Evolutionary conservation across 2,329 filamentous ascomycete genomes (phyloP), one percentile per base, ranked within the genome.

Genomic region (Mycosphaerelloides madeirae): DNA sequence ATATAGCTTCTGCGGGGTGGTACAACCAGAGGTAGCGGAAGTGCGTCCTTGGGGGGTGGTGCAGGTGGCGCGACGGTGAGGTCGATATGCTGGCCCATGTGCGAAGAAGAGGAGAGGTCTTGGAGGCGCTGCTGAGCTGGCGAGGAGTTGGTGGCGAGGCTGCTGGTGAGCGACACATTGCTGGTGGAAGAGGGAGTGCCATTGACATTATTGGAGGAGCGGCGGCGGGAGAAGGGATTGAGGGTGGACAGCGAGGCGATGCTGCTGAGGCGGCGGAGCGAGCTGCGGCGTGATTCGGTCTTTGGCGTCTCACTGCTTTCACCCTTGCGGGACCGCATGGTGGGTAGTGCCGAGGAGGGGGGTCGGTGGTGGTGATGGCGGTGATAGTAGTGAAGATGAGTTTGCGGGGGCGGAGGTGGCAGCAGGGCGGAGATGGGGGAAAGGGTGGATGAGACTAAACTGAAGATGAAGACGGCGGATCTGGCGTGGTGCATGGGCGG

Each of bases 171-270:
- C 16, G 58, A 60, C 16, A 53, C 42, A 38, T 55, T 55, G 50
- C 52, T 59, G 49, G 49, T 45, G 35, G 53, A 52, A 37, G 55
- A 52, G 12, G 48, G 46, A 11, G 48, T 46, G 35, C 44, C 41
- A 9, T 48, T 47, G 38, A 38, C 42, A 41, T 49, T 46, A 38
- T 57, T 59, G 44, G 49, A 53, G 6, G 57, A 61, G 36, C 61
- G 62, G 37, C 62, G 60, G 34, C 62, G 59, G 31, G 43, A 55
- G 54, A 65, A 65, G 1, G 61, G 62, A 31, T 65, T 64, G 46
- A 66, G 55, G 5, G 49, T 50, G 13, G 60, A 55, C 3, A 66
- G 50, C 1, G 60, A 61, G 13, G 63, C 59, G 38, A 66, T 58
- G 38, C 63, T 65, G 33, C 57, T 59, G 31, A 65, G 54, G 9